Percentiles rank a stretch among this genome's conserved stretches.
Evolutionary conservation across 805 yeast species (phyloP).

Genomic region (Ogataea methanolica): DNA sequence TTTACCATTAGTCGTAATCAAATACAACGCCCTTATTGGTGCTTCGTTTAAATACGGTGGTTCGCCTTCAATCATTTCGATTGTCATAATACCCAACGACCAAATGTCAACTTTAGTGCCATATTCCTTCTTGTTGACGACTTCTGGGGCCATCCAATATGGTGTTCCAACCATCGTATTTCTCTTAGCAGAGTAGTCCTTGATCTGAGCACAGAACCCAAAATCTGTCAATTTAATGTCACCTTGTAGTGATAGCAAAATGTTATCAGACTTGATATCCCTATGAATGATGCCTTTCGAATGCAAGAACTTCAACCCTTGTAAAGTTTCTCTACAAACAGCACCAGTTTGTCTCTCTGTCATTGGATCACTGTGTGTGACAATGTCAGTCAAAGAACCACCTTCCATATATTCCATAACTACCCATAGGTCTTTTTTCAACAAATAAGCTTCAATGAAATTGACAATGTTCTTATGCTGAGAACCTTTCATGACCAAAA

Average conservation of each 20-base stretch:
- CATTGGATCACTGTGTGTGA: conserved; percentile 72
- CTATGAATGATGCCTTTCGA: conserved; percentile 91
- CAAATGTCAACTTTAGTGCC: conserved; percentile 81
- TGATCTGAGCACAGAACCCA: conserved; percentile 73
- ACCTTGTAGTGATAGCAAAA: conserved; percentile 76
- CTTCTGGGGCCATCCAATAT: conserved; percentile 91
- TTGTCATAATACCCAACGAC: conserved; percentile 82
- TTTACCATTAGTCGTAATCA: conserved; percentile 78
- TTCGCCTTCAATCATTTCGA: conserved; percentile 83
- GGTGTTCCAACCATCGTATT: conserved; percentile 89
- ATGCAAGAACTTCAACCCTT: conserved; percentile 84
- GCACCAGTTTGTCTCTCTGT: conserved; percentile 94
- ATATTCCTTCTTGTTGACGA: conserved; percentile 72
- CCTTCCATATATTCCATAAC: conserved; percentile 99
- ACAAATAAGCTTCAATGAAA: conserved; percentile 78
- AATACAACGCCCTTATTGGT: conserved; percentile 69
- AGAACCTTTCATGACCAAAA: conserved; percentile 90
- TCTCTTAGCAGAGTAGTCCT: conserved; percentile 66
- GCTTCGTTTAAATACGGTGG: conserved; percentile 81
- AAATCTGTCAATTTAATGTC: conserved; percentile 88
- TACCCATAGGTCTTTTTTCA: conserved; percentile 87
- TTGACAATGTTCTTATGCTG: conserved; percentile 91
- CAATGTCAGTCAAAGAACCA: conserved; percentile 93
- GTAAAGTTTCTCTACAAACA: conserved; percentile 85
- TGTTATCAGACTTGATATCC: conserved; percentile 94